phyloP scores from a whole-genome alignment of 371 early-diverging fungal species.

The Mortierella sp. region DNA sequence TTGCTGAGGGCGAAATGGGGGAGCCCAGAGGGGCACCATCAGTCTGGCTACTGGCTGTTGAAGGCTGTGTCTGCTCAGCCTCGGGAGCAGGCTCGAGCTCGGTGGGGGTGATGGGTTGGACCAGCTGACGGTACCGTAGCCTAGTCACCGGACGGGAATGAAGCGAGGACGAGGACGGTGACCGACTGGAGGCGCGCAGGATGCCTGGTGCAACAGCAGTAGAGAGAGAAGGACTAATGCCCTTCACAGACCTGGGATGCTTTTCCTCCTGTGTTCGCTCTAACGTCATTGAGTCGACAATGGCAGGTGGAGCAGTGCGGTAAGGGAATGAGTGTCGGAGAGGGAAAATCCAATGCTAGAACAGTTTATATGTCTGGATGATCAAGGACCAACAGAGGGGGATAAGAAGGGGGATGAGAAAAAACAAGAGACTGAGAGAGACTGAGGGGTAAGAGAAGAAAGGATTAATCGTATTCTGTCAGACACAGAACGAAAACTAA shows the following conservation, averaged over 20 bases:
- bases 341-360: too few species aligned
- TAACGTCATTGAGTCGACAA: slow-evolving; percentile 1
- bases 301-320: neutral
- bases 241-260: neutral
- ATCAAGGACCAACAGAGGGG: too few species aligned
- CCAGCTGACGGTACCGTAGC: slow-evolving; percentile 43
- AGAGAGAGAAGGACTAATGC: slow-evolving; percentile 6
- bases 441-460: neutral
- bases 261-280: slow-evolving; percentile 29
- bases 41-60: neutral
- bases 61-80: neutral
- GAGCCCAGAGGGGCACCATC: neutral
- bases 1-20: neutral
- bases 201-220: slow-evolving; percentile 1
- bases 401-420: neutral
- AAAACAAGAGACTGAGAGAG: slow-evolving; percentile 1
- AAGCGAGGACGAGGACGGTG: slow-evolving; percentile 28
- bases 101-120: slow-evolving; percentile 48
- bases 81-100: slow-evolving; percentile 31
- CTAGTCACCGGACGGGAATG: slow-evolving; percentile 20
- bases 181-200: slow-evolving; percentile 4
- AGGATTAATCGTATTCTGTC: neutral
- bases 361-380: too few species aligned
- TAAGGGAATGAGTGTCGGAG: too few species aligned
- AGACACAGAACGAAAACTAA: too few species aligned